Percentiles rank a stretch among this genome's conserved stretches.
phyloP scores from a whole-genome alignment of 176 grass and related monocot genomes.

The Aegilops tauschii region DNA sequence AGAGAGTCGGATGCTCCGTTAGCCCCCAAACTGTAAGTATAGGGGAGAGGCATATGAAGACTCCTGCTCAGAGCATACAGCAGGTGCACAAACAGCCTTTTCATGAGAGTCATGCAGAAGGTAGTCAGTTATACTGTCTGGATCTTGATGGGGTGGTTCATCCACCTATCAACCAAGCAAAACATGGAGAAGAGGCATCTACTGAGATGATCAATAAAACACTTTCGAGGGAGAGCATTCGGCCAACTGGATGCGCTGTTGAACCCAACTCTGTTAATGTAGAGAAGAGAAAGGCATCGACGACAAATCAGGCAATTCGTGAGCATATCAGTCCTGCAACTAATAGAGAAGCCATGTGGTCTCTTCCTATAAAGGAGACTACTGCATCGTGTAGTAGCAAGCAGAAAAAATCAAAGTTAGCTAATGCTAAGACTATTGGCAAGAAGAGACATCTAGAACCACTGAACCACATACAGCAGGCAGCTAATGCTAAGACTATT shows the following conservation, averaged over 20 bases:
- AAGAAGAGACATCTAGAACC: constrained; percentile 13
- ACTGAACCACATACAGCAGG: neutral
- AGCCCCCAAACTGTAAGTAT: neutral
- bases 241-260: neutral
- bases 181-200: constrained; percentile 10
- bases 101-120: neutral
- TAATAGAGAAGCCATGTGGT: neutral
- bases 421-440: neutral
- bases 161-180: neutral
- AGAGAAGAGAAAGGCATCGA: neutral
- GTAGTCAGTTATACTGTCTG: neutral
- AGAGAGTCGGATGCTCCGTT: neutral
- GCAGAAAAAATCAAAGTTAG: neutral
- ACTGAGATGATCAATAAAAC: neutral
- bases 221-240: neutral
- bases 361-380: constrained; percentile 9
- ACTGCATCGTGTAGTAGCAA: neutral
- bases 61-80: neutral
- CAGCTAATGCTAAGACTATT: neutral
- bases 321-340: neutral
- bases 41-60: neutral
- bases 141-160: constrained; percentile 2
- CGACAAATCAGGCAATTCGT: neutral
- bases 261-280: neutral
- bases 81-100: neutral